Conservation (phyloP, 1,284 basidiomycete genomes). For the Jaminaea rosea region DNA sequence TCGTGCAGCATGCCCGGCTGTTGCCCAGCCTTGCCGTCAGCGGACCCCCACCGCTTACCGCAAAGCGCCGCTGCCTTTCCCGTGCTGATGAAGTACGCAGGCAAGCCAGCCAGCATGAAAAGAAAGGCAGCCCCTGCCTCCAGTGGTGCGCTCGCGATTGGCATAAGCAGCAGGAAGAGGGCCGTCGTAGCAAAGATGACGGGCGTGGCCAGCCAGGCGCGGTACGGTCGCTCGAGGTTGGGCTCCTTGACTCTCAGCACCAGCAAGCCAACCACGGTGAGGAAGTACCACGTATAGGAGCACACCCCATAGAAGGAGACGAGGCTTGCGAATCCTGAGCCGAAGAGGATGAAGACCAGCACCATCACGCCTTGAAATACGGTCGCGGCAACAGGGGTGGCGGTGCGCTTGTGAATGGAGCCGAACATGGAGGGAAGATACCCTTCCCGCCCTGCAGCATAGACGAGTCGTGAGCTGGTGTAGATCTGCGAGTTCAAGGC, state of each 20-base stretch:
- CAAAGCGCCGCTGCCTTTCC: not conserved
- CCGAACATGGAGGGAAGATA: conserved; percentile 55
- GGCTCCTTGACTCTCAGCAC: conserved; percentile 86
- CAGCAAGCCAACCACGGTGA: conserved; percentile 64
- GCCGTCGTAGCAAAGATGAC: conserved; percentile 83
- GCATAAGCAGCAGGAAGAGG: conserved; percentile 87
- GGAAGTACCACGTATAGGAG: conserved; percentile 39
- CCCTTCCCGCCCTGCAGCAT: conserved; percentile 75
- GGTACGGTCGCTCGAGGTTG: conserved; percentile 60
- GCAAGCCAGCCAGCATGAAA: not conserved
- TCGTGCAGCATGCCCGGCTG: not conserved
- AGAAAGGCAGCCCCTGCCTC: conserved; percentile 52
- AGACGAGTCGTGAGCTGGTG: conserved; percentile 64
- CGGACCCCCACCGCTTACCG: not conserved
- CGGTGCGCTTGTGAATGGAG: conserved; percentile 12
- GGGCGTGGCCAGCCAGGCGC: conserved; percentile 79
- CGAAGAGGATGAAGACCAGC: conserved; percentile 32
- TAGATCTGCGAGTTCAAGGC: conserved; percentile 35
- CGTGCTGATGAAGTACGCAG: not conserved
- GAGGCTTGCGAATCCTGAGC: conserved; percentile 50
- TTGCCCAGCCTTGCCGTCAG: not conserved
- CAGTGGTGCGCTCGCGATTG: conserved; percentile 80
- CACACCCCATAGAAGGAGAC: conserved; percentile 50
- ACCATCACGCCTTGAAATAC: conserved; percentile 52
- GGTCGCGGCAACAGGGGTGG: conserved; percentile 27